Evolutionary conservation across 805 yeast species (phyloP).

Genomic region (Kuraishia borneana): DNA sequence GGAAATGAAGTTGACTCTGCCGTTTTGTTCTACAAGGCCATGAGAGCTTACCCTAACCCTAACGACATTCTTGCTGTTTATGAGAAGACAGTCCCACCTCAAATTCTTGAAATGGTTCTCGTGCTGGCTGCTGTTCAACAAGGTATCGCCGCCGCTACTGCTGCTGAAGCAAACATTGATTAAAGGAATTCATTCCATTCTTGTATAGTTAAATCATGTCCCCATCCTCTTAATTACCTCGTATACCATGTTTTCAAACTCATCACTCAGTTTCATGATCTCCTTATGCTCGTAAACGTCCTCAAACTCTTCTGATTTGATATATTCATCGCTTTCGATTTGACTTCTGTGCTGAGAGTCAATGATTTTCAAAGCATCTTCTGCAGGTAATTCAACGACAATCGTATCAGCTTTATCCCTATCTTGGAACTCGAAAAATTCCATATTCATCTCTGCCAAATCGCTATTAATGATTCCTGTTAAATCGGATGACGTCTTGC

Average conservation of each 20-base stretch:
- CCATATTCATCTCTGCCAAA: conserved; percentile 30
- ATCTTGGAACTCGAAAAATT: conserved; percentile 8
- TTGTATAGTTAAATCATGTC: neutral
- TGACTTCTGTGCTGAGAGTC: conserved; percentile 5
- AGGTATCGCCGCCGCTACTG: neutral
- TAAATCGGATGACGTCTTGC: conserved; percentile 8
- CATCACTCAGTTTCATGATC: conserved; percentile 9
- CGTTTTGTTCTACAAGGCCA: conserved; percentile 83
- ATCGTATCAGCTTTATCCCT: conserved; percentile 6
- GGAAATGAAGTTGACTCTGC: conserved; percentile 78
- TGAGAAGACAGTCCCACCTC: conserved; percentile 79
- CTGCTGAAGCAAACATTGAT: neutral
- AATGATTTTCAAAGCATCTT: conserved; percentile 8
- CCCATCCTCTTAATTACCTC: conserved; percentile 1
- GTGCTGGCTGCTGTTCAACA: conserved; percentile 81
- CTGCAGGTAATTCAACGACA: conserved; percentile 4
- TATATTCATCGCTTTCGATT: conserved; percentile 6
- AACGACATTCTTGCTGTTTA: conserved; percentile 82
- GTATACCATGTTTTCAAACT: conserved; percentile 7
- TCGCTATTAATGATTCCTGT: conserved; percentile 31
- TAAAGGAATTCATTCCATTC: neutral
- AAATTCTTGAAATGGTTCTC: conserved; percentile 72
- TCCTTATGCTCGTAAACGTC: conserved; percentile 6
- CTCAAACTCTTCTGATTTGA: conserved; percentile 13
- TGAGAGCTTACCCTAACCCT: conserved; percentile 90